Percentiles rank a stretch among this genome's conserved stretches.
phyloP scores from a whole-genome alignment of 2,329 filamentous ascomycete species.

The Lomentospora prolificans region DNA sequence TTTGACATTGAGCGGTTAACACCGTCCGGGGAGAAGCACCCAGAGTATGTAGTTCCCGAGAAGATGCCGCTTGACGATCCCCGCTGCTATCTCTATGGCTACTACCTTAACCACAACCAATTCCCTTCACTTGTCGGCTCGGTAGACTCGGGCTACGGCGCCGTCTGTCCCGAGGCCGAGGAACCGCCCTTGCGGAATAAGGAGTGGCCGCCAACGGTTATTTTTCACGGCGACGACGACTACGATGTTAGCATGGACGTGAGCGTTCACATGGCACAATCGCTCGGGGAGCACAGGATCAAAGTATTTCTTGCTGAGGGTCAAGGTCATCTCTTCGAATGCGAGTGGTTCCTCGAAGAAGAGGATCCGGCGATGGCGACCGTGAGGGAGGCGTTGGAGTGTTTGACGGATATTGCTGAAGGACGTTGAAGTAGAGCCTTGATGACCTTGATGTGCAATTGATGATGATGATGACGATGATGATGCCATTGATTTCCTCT shows the following conservation, averaged over 20 bases:
- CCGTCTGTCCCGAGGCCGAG: constrained; percentile 5
- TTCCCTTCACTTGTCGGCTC: constrained; percentile 18
- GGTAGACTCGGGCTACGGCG: constrained; percentile 20
- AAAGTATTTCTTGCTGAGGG: constrained; percentile 30
- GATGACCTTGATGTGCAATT: neutral
- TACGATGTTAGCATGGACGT: constrained; percentile 19
- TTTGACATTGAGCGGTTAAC: constrained; percentile 20
- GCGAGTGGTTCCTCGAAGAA: constrained; percentile 61
- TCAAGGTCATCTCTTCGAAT: constrained; percentile 39
- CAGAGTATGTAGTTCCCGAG: constrained; percentile 11
- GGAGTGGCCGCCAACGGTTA: constrained; percentile 23
- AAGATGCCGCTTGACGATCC: constrained; percentile 1
- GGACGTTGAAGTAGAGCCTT: neutral
- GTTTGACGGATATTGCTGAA: neutral
- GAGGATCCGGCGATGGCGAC: constrained; percentile 31
- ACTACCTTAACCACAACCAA: constrained; percentile 22
- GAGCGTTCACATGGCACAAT: constrained; percentile 18
- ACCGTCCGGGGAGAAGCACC: constrained; percentile 18
- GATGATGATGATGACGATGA: neutral
- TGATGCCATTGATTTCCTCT: too few species aligned
- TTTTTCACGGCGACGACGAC: constrained; percentile 23
- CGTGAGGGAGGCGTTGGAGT: constrained; percentile 18
- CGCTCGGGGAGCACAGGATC: constrained; percentile 18
- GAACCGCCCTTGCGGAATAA: neutral
- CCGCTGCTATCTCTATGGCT: constrained; percentile 21